Base-by-base conservation (phyloP, 345 rosid genomes). In the Ceriops tagal region DNA sequence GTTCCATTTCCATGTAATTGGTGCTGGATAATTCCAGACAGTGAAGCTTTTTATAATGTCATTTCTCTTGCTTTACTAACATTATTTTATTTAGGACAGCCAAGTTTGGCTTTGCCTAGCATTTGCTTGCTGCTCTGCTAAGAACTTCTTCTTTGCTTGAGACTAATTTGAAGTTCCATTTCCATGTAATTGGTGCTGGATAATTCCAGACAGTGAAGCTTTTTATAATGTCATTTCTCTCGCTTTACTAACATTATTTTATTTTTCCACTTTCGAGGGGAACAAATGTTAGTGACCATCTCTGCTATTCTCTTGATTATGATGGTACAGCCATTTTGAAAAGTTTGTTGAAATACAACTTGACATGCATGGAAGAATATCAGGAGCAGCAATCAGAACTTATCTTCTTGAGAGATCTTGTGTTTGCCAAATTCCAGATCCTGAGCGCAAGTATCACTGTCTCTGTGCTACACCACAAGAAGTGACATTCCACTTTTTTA, bases 341-440 rank as follows among this genome's bases (percentile, higher is more conserved):
- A 93, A 93, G 80, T 93, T 93, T 80, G 97, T 91, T 64, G 92
- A 93, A 78, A 89, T 93, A 75, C 98, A 93, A 20, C 91, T 93
- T 71, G 91, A 93, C 73, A 78, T 76, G 9, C 66, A 21, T 37
- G 97, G 98, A 61, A 83, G 85, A 79, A 93, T 93, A 84, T 90
- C 97, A 28, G 96, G 98, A 69, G 98, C 96, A 26, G 98, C 96
- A 64, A 89, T 90, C 66, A 84, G 96, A 83, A 90, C 97, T 27
- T 93, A 93, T 83, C 96, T 93, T 72, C 79, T 93, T 19, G 98
- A 93, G 85, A 89, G 88, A 87, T 93, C 97, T 77, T 92, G 97
- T 56, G 97, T 93, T 66, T 91, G 98, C 82, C 97, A 89, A 79
- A 83, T 89, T 82, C 89, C 98, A 53, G 91, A 91, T 70, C 83